A percentile compares a stretch with the other conserved stretches of the same genome.
Conservation (phyloP, 2,329 filamentous ascomycete species). For the Cordyceps militaris region DNA sequence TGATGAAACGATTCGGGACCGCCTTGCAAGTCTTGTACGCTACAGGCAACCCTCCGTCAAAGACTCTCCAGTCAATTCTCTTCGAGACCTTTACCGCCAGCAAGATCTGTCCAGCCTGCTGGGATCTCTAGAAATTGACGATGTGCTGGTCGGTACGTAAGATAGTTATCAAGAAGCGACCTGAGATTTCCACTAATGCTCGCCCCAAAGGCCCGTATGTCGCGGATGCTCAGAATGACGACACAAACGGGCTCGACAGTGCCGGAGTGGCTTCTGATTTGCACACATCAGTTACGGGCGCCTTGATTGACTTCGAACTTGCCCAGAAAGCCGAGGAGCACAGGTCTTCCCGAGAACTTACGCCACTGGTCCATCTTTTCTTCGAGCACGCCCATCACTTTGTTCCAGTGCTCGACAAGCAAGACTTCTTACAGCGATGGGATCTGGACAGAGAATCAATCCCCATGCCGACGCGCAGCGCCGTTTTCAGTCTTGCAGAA, state of each 20-base stretch:
- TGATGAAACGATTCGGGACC: not conserved
- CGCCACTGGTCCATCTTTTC: not conserved
- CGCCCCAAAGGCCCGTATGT: not conserved
- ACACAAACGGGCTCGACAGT: not conserved
- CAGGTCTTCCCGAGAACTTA: not conserved
- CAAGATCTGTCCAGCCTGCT: not conserved
- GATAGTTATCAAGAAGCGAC: not conserved
- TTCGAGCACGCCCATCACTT: not conserved
- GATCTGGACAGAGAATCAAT: not conserved
- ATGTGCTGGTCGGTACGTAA: not conserved
- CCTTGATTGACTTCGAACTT: not conserved
- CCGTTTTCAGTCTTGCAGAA: not conserved
- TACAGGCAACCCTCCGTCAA: not conserved
- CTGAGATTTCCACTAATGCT: not conserved
- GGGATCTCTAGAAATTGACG: not conserved
- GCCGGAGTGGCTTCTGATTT: not conserved
- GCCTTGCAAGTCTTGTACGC: not conserved
- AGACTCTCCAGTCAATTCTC: not conserved
- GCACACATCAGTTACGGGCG: not conserved
- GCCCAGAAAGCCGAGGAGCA: not conserved
- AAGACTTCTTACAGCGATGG: not conserved
- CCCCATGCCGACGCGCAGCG: not conserved
- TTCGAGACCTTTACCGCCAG: constrained; percentile 3
- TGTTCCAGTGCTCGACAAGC: constrained; percentile 1
- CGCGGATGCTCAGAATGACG: not conserved